A percentile compares a stretch with the other conserved stretches of the same genome.
Conservation (phyloP, 2,329 filamentous ascomycete genomes). For the Aspergillus viridinutans region DNA sequence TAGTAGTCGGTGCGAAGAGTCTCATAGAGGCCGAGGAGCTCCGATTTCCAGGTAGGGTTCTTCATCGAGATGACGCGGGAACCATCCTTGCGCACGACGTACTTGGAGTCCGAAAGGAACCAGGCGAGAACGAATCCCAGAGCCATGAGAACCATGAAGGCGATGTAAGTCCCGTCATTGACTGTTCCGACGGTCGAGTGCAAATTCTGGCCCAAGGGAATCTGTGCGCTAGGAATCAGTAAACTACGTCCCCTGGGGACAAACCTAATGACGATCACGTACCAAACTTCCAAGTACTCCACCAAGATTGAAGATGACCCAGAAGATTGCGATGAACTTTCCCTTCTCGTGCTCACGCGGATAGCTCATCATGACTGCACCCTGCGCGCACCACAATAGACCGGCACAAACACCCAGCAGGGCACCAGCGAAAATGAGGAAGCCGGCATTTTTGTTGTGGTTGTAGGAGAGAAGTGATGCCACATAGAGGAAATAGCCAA, state of each 20-base stretch:
- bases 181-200: constrained; percentile 39
- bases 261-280: constrained; percentile 23
- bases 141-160: constrained; percentile 79
- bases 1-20: constrained; percentile 67
- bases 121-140: constrained; percentile 66
- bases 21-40: constrained; percentile 71
- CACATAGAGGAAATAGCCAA: constrained; percentile 48
- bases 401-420: constrained; percentile 48
- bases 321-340: constrained; percentile 84
- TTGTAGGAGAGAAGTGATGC: constrained; percentile 50
- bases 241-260: neutral
- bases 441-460: constrained; percentile 45
- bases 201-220: constrained; percentile 46
- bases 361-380: constrained; percentile 68
- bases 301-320: constrained; percentile 92
- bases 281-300: constrained; percentile 77
- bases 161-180: constrained; percentile 77
- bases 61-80: constrained; percentile 82
- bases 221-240: constrained; percentile 18
- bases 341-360: constrained; percentile 78
- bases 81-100: constrained; percentile 71
- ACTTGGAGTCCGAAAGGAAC: constrained; percentile 65
- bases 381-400: constrained; percentile 50
- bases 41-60: constrained; percentile 79
- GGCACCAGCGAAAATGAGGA: constrained; percentile 48